These are phyloP conservation scores for Draba incana DNA, from an alignment of 345 rosid species.

Conservation along the genomic window DNA sequence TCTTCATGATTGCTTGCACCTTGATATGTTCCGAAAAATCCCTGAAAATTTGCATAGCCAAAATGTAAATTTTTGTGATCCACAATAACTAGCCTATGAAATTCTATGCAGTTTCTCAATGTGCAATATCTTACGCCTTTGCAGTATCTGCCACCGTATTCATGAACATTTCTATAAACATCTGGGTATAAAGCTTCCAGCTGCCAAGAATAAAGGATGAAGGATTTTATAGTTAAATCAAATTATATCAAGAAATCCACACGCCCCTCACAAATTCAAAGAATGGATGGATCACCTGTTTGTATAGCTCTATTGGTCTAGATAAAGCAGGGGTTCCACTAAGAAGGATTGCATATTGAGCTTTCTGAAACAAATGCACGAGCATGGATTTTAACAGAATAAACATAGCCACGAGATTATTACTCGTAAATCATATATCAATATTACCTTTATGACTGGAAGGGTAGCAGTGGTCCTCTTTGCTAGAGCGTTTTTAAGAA, in stretches of 20 bases:
- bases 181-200: slow-evolving; percentile 90
- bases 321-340: slow-evolving; percentile 99
- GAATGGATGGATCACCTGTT: slow-evolving; percentile 61
- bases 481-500: slow-evolving; percentile 93
- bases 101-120: slow-evolving; percentile 18
- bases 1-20: slow-evolving; percentile 98
- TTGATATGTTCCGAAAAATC: slow-evolving; percentile 82
- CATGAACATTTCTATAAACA: slow-evolving; percentile 80
- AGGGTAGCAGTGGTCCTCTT: slow-evolving; percentile 83
- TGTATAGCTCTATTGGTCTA: slow-evolving; percentile 90
- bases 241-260: slow-evolving; percentile 3
- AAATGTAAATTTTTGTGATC: slow-evolving; percentile 4
- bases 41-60: slow-evolving; percentile 49
- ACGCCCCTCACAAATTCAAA: slow-evolving; percentile 4
- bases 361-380: slow-evolving; percentile 64
- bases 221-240: slow-evolving; percentile 4
- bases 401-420: not conserved
- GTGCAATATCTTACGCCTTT: slow-evolving; percentile 67
- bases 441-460: slow-evolving; percentile 84
- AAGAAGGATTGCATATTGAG: slow-evolving; percentile 76
- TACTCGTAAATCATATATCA: slow-evolving; percentile 2
- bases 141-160: slow-evolving; percentile 90
- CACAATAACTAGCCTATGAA: slow-evolving; percentile 17
- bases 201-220: slow-evolving; percentile 48
- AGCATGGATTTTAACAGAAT: not conserved